phyloP scores from a whole-genome alignment of 176 grass and related monocot genomes.

The Oryza officinalis region DNA sequence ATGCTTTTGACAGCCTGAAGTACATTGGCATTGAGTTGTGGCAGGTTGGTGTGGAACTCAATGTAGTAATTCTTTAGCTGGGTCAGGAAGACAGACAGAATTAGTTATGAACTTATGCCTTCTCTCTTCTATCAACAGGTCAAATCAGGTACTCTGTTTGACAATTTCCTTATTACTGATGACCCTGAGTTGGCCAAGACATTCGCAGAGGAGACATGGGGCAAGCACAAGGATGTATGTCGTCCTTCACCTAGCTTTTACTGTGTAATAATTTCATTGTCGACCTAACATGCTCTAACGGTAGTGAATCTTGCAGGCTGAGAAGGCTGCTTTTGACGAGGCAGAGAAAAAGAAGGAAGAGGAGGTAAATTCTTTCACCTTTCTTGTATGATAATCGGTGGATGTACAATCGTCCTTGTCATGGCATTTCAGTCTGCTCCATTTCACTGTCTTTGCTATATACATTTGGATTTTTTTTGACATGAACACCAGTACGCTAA shows the following conservation, averaged over 20 bases:
- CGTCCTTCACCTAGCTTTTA: background rate
- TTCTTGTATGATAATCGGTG: background rate
- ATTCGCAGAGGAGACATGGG: constrained; percentile 87
- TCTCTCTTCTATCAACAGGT: constrained; percentile 51
- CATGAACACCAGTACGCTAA: no score
- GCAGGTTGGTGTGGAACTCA: constrained; percentile 53
- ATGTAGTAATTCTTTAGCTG: background rate
- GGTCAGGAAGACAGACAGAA: background rate
- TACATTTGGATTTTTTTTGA: background rate
- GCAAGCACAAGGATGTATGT: constrained; percentile 73
- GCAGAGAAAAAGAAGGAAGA: constrained; percentile 90
- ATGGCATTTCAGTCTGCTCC: background rate
- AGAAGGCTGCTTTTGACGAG: constrained; percentile 92
- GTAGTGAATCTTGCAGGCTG: constrained; percentile 48
- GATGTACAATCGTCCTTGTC: background rate
- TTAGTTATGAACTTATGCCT: background rate
- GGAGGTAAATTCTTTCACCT: constrained; percentile 55
- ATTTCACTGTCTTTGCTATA: background rate
- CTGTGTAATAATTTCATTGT: background rate
- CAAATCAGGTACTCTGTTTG: constrained; percentile 88
- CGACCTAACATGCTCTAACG: constrained; percentile 8
- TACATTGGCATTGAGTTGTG: constrained; percentile 98
- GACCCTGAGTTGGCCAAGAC: constrained; percentile 76
- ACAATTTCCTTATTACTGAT: constrained; percentile 83
- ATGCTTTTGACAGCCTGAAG: constrained; percentile 76